Conservation (phyloP, 805 yeast species). For the Candida montana region DNA sequence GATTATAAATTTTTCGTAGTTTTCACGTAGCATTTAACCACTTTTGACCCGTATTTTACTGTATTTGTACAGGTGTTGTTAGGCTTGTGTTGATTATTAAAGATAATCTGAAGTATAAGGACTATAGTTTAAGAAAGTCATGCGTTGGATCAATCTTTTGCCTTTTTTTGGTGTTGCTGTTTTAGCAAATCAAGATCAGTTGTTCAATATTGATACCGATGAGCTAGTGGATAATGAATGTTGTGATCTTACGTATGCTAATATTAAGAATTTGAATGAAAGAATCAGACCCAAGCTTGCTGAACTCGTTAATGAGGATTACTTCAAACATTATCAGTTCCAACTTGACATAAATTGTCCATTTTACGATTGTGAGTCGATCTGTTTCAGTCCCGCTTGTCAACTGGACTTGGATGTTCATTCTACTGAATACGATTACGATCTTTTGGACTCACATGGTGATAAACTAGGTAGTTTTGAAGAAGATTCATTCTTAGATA, state of each 20-base stretch:
- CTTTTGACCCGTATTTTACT: too few species aligned
- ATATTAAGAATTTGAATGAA: constrained; percentile 47
- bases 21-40: too few species aligned
- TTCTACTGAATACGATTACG: constrained; percentile 22
- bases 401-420: constrained; percentile 27
- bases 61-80: too few species aligned
- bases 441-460: constrained; percentile 21
- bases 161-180: constrained; percentile 2
- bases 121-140: too few species aligned
- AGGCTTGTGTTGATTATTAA: too few species aligned
- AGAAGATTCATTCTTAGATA: constrained; percentile 32
- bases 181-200: constrained; percentile 6
- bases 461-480: constrained; percentile 43
- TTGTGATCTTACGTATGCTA: constrained; percentile 38
- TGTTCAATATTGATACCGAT: constrained; percentile 17
- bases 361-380: constrained; percentile 64
- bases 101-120: too few species aligned
- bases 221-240: constrained; percentile 21
- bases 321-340: constrained; percentile 68
- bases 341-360: constrained; percentile 83
- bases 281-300: constrained; percentile 52
- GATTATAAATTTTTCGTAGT: background rate
- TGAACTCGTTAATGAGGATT: constrained; percentile 63
- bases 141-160: constrained; percentile 4
- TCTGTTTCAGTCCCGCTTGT: constrained; percentile 27